Percentiles rank a stretch among this genome's conserved stretches.
These are phyloP conservation scores for Catenaria anguillulae DNA, from an alignment of 371 early-diverging fungal genomes.

Conservation along the genomic window DNA sequence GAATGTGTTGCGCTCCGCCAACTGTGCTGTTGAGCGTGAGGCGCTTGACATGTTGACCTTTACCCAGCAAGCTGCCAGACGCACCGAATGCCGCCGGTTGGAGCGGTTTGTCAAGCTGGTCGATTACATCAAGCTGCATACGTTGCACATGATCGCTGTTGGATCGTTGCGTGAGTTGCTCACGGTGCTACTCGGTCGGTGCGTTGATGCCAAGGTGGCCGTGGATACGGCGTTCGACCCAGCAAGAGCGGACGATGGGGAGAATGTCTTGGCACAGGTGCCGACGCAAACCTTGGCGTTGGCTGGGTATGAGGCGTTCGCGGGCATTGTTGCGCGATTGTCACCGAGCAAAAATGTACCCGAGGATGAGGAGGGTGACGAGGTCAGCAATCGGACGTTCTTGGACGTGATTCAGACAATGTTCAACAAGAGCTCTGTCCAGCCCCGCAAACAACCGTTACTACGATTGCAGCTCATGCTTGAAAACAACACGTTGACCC, in stretches of 20 bases:
- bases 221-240: not conserved
- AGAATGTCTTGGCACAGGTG: not conserved
- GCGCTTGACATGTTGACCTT: conserved; percentile 14
- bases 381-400: not conserved
- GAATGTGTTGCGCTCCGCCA: not conserved
- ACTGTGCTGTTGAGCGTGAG: not conserved
- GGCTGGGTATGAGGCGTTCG: conserved; percentile 5
- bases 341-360: too few relatives aligned
- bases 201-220: not conserved
- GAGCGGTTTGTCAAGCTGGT: conserved; percentile 35
- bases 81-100: conserved; percentile 29
- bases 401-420: not conserved
- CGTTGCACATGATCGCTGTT: conserved; percentile 27
- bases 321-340: not conserved
- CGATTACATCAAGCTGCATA: conserved; percentile 32
- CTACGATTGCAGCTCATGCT: conserved; percentile 22
- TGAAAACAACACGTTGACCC: conserved; percentile 11
- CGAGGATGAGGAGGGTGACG: too few relatives aligned
- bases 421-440: not conserved
- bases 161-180: conserved; percentile 10
- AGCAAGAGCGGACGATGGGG: not conserved
- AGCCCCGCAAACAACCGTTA: conserved; percentile 14
- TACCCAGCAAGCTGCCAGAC: conserved; percentile 38
- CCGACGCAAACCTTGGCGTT: not conserved
- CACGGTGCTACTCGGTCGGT: conserved; percentile 1